A percentile compares a stretch with the other conserved stretches of the same genome.
Evolutionary conservation across 129 eudicot genomes (phyloP).

Genomic region (Pulicaria dysenterica): DNA sequence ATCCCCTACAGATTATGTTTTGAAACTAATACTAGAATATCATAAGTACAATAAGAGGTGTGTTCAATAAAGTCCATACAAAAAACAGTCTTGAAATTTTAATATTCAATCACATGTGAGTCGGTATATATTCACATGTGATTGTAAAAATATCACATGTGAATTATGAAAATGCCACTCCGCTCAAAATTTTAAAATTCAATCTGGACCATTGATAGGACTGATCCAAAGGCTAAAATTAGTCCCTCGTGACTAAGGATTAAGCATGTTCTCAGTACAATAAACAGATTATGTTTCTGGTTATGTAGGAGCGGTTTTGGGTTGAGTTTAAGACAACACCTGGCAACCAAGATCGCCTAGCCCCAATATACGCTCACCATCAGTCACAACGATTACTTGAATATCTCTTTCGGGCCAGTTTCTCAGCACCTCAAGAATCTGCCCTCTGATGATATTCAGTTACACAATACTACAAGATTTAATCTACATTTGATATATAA

Average conservation of each 20-base stretch:
- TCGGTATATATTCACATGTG: too few species aligned
- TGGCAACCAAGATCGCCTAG: conserved; percentile 97
- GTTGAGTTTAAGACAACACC: conserved; percentile 34
- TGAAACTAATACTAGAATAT: too few species aligned
- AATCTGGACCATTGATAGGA: too few species aligned
- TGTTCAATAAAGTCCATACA: too few species aligned
- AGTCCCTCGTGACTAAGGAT: too few species aligned
- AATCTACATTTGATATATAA: background rate
- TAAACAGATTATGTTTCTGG: background rate
- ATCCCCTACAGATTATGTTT: conserved; percentile 52
- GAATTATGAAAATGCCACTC: too few species aligned
- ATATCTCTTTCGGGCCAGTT: conserved; percentile 83
- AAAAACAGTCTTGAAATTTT: too few species aligned
- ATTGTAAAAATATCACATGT: too few species aligned
- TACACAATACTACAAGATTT: conserved; percentile 16
- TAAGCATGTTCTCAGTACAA: too few species aligned
- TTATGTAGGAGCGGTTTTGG: background rate
- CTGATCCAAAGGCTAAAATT: too few species aligned
- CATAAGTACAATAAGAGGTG: background rate
- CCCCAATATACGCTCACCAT: conserved; percentile 91
- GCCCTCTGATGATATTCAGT: conserved; percentile 60
- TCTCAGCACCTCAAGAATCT: conserved; percentile 71
- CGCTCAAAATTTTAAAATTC: too few species aligned
- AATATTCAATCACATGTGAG: too few species aligned
- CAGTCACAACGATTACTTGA: conserved; percentile 92